Base-by-base conservation (phyloP, 2,329 filamentous ascomycete species). In the Raffaelea arxii region DNA sequence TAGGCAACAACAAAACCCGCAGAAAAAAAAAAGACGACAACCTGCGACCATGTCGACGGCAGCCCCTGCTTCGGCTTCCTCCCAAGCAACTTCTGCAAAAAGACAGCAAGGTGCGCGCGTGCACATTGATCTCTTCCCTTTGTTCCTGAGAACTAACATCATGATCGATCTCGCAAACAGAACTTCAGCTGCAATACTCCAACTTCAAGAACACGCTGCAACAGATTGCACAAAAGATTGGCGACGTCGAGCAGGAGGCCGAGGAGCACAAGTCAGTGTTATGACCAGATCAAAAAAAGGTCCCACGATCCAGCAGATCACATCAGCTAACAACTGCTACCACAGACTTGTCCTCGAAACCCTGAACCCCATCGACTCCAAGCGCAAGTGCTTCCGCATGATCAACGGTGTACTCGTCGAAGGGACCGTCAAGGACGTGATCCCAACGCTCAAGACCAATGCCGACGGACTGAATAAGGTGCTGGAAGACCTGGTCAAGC, bases 341-440 rank as follows among this genome's bases (percentile, higher is more conserved):
- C 25, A 24, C 55, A 97, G 92, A 66, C 85, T 97, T 54, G 92
- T 98, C 27, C 78, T 97, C 44, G 91, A 97, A 62, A 97, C 91
- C 4, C 70, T 98, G 53, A 77, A 84, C 49, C 90, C 90, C 40
- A 77, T 97, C 22, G 75, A 86, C 1, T 77, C 74, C 53, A 85
- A 94, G 55, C 86, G 92, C 59, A 98, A 96, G 71, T 97, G 91
- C 69, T 98, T 97, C 69, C 90, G 92, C 57, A 88, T 98, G 78
- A 94, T 98, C 65, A 97, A 98, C 65, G 92, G 92, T 40, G 90
- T 97, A 22, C 71, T 98, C 49, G 87, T 95, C 46, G 92, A 98
- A 71, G 78, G 90, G 56, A 97, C 91, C 16, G 87, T 98, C 55
- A 77, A 88, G 65, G 92, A 97, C 64, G 87, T 98, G 12, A 74